These are phyloP conservation scores for Penicillium concentricum DNA, from an alignment of 2,329 filamentous ascomycete genomes.

Conservation along the genomic window DNA sequence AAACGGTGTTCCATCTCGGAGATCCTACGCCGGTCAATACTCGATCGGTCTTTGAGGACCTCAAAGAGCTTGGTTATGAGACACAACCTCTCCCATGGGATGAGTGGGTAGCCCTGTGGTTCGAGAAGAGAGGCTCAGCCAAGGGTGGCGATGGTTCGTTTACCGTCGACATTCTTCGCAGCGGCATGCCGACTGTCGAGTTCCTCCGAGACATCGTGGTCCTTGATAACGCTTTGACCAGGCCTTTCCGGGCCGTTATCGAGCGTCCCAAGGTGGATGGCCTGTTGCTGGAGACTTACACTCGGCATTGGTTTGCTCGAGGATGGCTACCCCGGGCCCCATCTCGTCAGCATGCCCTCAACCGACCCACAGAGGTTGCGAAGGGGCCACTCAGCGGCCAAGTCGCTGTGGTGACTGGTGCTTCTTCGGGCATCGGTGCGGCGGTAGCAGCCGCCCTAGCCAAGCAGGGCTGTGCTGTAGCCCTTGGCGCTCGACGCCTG, in stretches of 20 bases:
- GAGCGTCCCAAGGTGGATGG: slow-evolving; percentile 68
- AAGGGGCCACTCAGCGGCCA: slow-evolving; percentile 64
- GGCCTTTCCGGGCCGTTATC: slow-evolving; percentile 57
- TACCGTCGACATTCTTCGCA: slow-evolving; percentile 74
- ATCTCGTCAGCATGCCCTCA: slow-evolving; percentile 48
- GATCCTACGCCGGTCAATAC: slow-evolving; percentile 70
- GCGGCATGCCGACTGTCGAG: slow-evolving; percentile 75
- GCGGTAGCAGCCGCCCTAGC: slow-evolving; percentile 69
- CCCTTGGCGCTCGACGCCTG: slow-evolving; percentile 67
- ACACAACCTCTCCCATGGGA: slow-evolving; percentile 67
- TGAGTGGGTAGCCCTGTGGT: slow-evolving; percentile 73
- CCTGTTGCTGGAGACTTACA: slow-evolving; percentile 72
- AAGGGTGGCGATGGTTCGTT: slow-evolving; percentile 70
- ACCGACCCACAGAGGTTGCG: slow-evolving; percentile 45
- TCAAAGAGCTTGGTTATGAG: slow-evolving; percentile 67
- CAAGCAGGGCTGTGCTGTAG: slow-evolving; percentile 68
- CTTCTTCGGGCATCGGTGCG: slow-evolving; percentile 76
- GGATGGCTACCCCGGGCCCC: slow-evolving; percentile 71
- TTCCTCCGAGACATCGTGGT: slow-evolving; percentile 70
- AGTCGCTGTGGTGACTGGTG: slow-evolving; percentile 75
- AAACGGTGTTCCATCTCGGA: slow-evolving; percentile 71
- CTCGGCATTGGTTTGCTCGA: slow-evolving; percentile 75
- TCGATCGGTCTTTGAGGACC: slow-evolving; percentile 61
- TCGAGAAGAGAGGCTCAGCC: slow-evolving; percentile 63
- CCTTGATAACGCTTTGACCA: slow-evolving; percentile 68